Percentiles rank a stretch among this genome's conserved stretches.
Evolutionary conservation across 805 yeast genomes (phyloP).

Genomic region (Saccharomycopsis sp.): DNA sequence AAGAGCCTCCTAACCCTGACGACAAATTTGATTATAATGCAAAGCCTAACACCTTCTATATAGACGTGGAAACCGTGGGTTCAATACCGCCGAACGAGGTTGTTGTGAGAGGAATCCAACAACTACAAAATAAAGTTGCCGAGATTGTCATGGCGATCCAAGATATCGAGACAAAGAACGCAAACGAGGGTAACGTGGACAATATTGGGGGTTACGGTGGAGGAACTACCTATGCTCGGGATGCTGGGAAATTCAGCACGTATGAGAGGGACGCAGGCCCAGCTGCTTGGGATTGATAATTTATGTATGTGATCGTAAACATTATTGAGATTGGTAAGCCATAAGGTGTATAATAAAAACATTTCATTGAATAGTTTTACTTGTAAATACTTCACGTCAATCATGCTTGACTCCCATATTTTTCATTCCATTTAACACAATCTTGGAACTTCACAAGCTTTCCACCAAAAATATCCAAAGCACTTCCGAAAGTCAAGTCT

Average conservation of each 20-base stretch:
- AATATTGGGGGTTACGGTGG: slow-evolving; percentile 40
- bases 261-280: slow-evolving; percentile 6
- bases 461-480: slow-evolving; percentile 95
- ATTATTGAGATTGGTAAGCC: neutral
- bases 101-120: slow-evolving; percentile 74
- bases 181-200: slow-evolving; percentile 42
- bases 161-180: slow-evolving; percentile 36
- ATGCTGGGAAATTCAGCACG: slow-evolving; percentile 22
- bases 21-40: slow-evolving; percentile 83
- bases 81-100: slow-evolving; percentile 85
- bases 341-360: neutral
- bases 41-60: slow-evolving; percentile 71
- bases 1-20: slow-evolving; percentile 86
- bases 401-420: slow-evolving; percentile 2
- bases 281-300: neutral
- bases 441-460: slow-evolving; percentile 66
- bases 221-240: slow-evolving; percentile 26
- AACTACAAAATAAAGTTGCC: slow-evolving; percentile 85
- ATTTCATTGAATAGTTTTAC: neutral
- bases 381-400: no score
- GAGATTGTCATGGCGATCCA: slow-evolving; percentile 70
- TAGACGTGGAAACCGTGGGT: slow-evolving; percentile 92
- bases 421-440: slow-evolving; percentile 64
- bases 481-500: slow-evolving; percentile 88
- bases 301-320: no score